Conservation (phyloP, 495 filamentous ascomycete species). For the Thermochaetoides thermophila region DNA sequence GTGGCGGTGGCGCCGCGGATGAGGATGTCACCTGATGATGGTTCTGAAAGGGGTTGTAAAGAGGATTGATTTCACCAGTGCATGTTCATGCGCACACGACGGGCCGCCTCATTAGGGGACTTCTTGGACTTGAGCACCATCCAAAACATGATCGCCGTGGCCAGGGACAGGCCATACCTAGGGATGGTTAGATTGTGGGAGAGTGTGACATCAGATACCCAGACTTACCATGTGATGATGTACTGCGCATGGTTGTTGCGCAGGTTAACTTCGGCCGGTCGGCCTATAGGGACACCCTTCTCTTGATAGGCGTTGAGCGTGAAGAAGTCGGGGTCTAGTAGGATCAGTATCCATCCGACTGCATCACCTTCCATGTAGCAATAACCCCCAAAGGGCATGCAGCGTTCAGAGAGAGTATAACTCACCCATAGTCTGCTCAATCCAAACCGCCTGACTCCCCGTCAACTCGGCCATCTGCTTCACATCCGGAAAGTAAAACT, state of each 20-base stretch:
- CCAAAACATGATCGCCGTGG: conserved; percentile 88
- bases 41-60: background rate
- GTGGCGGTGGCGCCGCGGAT: conserved; percentile 10
- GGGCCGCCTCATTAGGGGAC: conserved; percentile 55
- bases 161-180: conserved; percentile 78
- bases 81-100: conserved; percentile 64
- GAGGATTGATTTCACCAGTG: too few species aligned
- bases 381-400: background rate
- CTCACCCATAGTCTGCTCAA: conserved; percentile 90
- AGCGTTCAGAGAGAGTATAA: conserved; percentile 7
- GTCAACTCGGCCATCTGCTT: conserved; percentile 77
- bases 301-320: conserved; percentile 52
- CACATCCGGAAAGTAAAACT: conserved; percentile 94
- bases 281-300: conserved; percentile 85
- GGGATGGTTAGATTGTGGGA: conserved; percentile 4
- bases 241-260: conserved; percentile 96
- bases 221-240: conserved; percentile 86
- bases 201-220: too few species aligned
- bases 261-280: conserved; percentile 79
- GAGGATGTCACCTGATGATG: conserved; percentile 14
- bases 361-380: too few species aligned
- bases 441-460: conserved; percentile 78
- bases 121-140: conserved; percentile 85
- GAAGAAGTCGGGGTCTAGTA: conserved; percentile 68
- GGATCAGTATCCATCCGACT: too few species aligned